Conservation (phyloP, 163 green algal species). For the Trebouxia gelatinosa region DNA sequence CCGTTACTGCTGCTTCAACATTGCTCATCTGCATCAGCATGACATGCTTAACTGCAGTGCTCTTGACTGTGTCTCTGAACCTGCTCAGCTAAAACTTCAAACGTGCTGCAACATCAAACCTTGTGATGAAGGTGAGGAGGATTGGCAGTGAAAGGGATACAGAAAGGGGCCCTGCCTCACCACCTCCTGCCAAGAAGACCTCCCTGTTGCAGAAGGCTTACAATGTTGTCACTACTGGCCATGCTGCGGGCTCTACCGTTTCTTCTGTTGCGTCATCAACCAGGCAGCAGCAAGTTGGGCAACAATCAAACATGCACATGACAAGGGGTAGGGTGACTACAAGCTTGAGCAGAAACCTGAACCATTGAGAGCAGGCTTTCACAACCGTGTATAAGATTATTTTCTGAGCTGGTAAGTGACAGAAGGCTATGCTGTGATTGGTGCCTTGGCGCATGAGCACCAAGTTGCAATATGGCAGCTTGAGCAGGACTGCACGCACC, state of each 20-base stretch:
- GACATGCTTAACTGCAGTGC: too few species aligned
- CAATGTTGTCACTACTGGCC: background rate
- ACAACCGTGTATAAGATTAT: background rate
- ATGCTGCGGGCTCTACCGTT: background rate
- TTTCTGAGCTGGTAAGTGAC: background rate
- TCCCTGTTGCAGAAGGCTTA: conserved; percentile 6
- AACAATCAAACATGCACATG: background rate
- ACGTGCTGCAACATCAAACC: too few species aligned
- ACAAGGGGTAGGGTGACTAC: background rate
- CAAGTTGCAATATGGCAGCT: background rate
- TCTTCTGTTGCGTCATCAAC: background rate
- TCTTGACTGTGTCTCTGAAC: too few species aligned
- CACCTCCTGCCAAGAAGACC: conserved; percentile 15
- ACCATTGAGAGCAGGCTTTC: background rate
- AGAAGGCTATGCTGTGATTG: too few species aligned
- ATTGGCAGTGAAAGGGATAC: conserved; percentile 16
- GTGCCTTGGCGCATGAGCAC: background rate
- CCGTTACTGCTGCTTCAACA: too few species aligned
- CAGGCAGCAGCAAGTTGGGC: background rate
- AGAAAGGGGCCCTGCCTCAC: conserved; percentile 22
- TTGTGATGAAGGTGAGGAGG: too few species aligned
- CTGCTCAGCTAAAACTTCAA: too few species aligned
- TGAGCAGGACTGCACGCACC: background rate
- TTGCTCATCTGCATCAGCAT: too few species aligned
- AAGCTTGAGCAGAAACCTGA: background rate